phyloP scores from a whole-genome alignment of 2,329 filamentous ascomycete genomes.

The Hymenoscyphus fraxineus region DNA sequence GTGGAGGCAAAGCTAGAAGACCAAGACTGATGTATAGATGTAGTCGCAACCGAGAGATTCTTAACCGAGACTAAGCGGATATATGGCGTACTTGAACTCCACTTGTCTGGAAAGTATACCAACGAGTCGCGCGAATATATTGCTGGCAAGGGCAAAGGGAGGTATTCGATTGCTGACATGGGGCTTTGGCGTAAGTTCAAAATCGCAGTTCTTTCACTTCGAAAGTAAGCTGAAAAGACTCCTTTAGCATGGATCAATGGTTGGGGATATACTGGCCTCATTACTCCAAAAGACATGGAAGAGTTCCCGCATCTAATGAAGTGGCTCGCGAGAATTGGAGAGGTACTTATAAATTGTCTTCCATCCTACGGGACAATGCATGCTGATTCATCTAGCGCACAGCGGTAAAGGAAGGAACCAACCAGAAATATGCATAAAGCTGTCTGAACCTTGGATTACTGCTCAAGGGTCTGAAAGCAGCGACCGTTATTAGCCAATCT shows the following conservation, averaged over 20 bases:
- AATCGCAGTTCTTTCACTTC: background rate
- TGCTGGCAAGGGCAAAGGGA: conserved; percentile 45
- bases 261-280: conserved; percentile 42
- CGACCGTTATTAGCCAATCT: too few relatives aligned
- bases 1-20: background rate
- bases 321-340: conserved; percentile 48
- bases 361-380: background rate
- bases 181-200: conserved; percentile 41
- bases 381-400: conserved; percentile 16
- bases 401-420: conserved; percentile 30
- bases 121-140: conserved; percentile 48
- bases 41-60: conserved; percentile 47
- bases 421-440: conserved; percentile 34
- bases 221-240: too few relatives aligned
- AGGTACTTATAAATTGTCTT: conserved; percentile 16
- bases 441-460: too few relatives aligned
- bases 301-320: conserved; percentile 42
- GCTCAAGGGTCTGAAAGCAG: too few relatives aligned
- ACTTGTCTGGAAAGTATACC: conserved; percentile 40
- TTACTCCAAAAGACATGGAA: conserved; percentile 44
- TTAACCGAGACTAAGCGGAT: conserved; percentile 49
- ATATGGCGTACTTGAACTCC: conserved; percentile 53
- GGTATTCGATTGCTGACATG: conserved; percentile 51
- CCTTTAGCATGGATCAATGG: conserved; percentile 42
- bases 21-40: background rate